Base-by-base conservation (phyloP, 2,329 filamentous ascomycete genomes). In the Neofusicoccum parvum region DNA sequence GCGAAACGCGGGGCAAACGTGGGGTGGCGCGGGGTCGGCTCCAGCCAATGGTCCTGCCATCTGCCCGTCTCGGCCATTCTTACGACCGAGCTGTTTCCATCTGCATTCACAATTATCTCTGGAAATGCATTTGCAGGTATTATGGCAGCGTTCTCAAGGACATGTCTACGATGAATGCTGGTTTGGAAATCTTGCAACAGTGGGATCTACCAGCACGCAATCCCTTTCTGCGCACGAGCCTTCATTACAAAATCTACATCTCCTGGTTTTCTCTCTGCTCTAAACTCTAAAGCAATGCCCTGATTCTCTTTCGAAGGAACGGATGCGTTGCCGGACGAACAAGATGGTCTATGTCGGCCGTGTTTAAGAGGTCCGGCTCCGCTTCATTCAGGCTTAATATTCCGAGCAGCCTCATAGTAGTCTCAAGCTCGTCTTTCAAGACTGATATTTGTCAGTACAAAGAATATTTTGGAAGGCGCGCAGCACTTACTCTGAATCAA, bases 341-440 rank as follows among this genome's bases (percentile, higher is more conserved):
- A 15, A 70, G n/a, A 46, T 69, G 66, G 49, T 71, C 67, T 20
- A 75, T 66, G 64, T 72, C 68, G 14, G 69, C 67, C 0, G 76
- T 80, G 65, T 89, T 88, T 32, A 90, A 74, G 72, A 88, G 78
- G 0, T 87, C 86, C 0, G 87, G 86, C 68, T 88, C 83, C 3
- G 87, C 81, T 71, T 89, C 81, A 58, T 85, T 81, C 10, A 90
- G 76, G 67, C 85, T 82, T 0, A 86, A 88, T 39, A 90, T 81
- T 2, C 88, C 88, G 65, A 88, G 85, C 73, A 89, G 82, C 27
- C 85, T 83, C 88, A 90, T 90, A 1, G 87, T 86, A 2, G 85
- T 88, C 69, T 88, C 83, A 3, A 90, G 74, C 72, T 90, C 88
- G 67, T 90, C 87, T 45, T 76, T 73, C 43, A 82, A 69, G 36